Evolutionary conservation across 163 green algal species (phyloP), one percentile per base, ranked within the genome.

Genomic region (Scenedesmus sp.): DNA sequence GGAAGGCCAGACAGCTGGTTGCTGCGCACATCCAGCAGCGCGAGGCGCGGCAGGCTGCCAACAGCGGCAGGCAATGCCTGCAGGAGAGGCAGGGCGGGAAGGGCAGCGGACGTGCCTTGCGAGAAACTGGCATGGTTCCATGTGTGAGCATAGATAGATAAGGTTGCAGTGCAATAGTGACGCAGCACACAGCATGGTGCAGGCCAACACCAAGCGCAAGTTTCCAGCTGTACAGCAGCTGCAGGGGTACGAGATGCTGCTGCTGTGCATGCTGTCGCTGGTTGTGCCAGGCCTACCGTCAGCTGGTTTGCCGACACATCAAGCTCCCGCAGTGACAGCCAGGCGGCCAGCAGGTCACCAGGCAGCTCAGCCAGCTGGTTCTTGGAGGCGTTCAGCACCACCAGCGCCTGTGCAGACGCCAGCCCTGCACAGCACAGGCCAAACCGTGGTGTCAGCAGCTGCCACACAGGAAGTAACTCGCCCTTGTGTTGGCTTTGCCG

Each of bases 1-100:
- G 94, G 94, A 85, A 94, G 88, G 4, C 20, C 22, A n/a, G 81
- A n/a, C 7, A 93, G 81, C 68, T 79, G 53, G 59, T 93, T 93
- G 81, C 78, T 79, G 30, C 87, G 53, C 46, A 93, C 68, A 26
- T 91, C 89, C 49, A 94, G 88, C 4, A 89, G 37, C n/a, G 73
- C 43, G 70, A 94, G 83, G 0, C 33, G 15, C 0, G 44, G 53
- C 68, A 95, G 93, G 26, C 68, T 51, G 26, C 92, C 91, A 16
- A 95, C 33, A 46, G 81, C 78, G 16, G 85, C 56, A 7, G 89
- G 81, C 83, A 96, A 84, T 37, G 53, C 92, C 86, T 83, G 78
- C 44, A 94, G n/a, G 44, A 70, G 43, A 15, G 24, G 42, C 30
- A 35, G 30, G 33, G 30, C 6, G 16, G 22, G 4, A 59, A 43